phyloP scores from a whole-genome alignment of 1,139 yeast genomes.

The Pichia kudriavzevii region DNA sequence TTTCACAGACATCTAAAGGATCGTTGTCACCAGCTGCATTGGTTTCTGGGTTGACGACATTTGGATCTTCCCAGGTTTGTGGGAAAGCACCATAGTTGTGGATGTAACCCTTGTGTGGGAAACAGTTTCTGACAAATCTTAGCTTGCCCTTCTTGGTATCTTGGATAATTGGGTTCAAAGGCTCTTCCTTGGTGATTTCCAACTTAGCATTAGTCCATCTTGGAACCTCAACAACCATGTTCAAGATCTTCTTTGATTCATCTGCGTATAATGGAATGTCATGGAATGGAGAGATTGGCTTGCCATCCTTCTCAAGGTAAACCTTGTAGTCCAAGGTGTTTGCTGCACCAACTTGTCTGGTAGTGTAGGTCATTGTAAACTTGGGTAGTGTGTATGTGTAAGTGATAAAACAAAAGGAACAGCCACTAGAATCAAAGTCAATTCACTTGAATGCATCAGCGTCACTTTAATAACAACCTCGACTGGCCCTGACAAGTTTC shows the following conservation, averaged over 20 bases:
- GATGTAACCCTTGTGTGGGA: constrained; percentile 86
- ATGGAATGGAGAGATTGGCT: constrained; percentile 69
- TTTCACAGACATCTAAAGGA: constrained; percentile 87
- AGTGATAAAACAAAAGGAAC: too few relatives aligned
- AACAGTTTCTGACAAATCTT: constrained; percentile 77
- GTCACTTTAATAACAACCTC: too few relatives aligned
- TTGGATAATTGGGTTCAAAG: constrained; percentile 77
- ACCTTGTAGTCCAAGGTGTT: constrained; percentile 88
- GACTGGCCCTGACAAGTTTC: too few relatives aligned
- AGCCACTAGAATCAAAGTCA: too few relatives aligned
- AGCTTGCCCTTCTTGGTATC: constrained; percentile 80
- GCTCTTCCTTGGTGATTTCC: constrained; percentile 62
- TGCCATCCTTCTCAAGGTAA: constrained; percentile 60
- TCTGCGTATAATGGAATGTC: constrained; percentile 68
- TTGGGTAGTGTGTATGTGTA: neutral
- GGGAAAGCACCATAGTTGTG: constrained; percentile 94
- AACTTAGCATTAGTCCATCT: constrained; percentile 88
- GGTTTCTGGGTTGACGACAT: constrained; percentile 61
- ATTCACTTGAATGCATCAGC: too few relatives aligned
- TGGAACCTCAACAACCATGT: constrained; percentile 86
- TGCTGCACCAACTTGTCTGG: constrained; percentile 87
- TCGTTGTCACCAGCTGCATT: constrained; percentile 84
- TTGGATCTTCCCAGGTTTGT: constrained; percentile 93
- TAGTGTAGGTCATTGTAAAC: constrained; percentile 51
- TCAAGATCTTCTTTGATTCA: constrained; percentile 56